These are phyloP conservation scores for Entomortierella parvispora DNA, from an alignment of 192 early-diverging fungal species.

Conservation along the genomic window DNA sequence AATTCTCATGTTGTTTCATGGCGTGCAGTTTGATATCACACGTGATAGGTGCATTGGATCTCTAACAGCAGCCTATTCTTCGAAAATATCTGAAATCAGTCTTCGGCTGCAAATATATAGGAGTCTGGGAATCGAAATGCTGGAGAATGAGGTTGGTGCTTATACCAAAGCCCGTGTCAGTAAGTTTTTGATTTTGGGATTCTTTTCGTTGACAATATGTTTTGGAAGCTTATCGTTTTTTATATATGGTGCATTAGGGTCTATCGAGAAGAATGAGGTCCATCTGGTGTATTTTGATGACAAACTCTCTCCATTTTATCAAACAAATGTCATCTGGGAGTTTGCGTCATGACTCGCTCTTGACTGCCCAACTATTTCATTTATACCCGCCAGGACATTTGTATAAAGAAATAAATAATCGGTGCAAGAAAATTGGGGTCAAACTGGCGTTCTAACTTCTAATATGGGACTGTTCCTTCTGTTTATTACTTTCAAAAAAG, in stretches of 20 bases:
- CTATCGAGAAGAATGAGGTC: constrained; percentile 22
- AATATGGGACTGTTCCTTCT: no score
- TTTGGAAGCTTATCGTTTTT: not conserved
- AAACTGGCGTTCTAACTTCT: no score
- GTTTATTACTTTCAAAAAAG: no score
- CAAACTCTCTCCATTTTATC: constrained; percentile 33
- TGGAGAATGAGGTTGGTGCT: constrained; percentile 42
- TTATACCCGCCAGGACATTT: no score
- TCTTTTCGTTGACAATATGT: not conserved
- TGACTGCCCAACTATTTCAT: no score
- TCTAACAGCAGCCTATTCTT: no score
- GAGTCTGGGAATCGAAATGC: constrained; percentile 52
- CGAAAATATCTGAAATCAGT: not conserved
- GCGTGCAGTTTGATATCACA: no score
- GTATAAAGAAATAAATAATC: no score
- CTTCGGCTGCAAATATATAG: constrained; percentile 49
- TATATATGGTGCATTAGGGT: constrained; percentile 14
- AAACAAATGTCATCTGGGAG: constrained; percentile 51
- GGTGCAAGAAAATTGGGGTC: no score
- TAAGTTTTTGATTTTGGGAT: constrained; percentile 13
- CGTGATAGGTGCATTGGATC: no score
- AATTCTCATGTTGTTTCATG: not conserved
- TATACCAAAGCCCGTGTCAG: constrained; percentile 50
- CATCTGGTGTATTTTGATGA: constrained; percentile 42
- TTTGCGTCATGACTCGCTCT: constrained; percentile 27